A percentile compares a stretch with the other conserved stretches of the same genome.
Conservation (phyloP, 192 early-diverging fungal species). For the Mortierella antarctica region DNA sequence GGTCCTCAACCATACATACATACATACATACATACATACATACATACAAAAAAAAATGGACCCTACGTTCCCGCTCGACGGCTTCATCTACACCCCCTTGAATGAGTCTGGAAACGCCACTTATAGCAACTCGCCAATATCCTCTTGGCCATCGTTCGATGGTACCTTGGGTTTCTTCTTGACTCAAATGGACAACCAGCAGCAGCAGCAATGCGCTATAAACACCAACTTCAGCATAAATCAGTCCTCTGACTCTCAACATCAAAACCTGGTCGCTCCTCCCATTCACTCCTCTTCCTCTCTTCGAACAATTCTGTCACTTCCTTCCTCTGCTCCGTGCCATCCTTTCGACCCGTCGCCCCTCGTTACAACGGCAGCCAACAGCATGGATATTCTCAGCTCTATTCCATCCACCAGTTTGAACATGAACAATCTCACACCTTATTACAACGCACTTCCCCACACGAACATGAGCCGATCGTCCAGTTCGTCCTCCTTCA, state of each 20-base stretch:
- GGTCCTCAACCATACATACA: too few relatives aligned
- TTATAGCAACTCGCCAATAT: conserved; percentile 3
- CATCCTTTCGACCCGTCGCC: not conserved
- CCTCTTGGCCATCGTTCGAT: conserved; percentile 25
- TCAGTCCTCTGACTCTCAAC: not conserved
- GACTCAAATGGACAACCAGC: not conserved
- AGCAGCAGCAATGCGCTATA: not conserved
- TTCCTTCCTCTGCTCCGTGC: not conserved
- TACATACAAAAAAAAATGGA: conserved; percentile 31
- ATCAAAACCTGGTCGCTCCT: not conserved
- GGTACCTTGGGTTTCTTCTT: not conserved
- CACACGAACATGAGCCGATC: conserved; percentile 14
- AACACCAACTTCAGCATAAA: not conserved
- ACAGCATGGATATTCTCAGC: not conserved
- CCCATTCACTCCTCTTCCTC: not conserved
- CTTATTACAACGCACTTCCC: not conserved
- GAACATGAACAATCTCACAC: conserved; percentile 6
- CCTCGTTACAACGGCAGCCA: not conserved
- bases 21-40: too few relatives aligned
- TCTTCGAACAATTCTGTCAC: not conserved
- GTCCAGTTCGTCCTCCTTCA: conserved; percentile 6
- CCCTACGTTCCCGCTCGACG: conserved; percentile 1
- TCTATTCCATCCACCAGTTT: not conserved
- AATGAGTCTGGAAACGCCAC: not conserved
- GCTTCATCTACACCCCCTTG: conserved; percentile 22